Evolutionary conservation across 2,329 filamentous ascomycete species (phyloP), one percentile per base, ranked within the genome.

Genomic region (Fusarium hainanense): DNA sequence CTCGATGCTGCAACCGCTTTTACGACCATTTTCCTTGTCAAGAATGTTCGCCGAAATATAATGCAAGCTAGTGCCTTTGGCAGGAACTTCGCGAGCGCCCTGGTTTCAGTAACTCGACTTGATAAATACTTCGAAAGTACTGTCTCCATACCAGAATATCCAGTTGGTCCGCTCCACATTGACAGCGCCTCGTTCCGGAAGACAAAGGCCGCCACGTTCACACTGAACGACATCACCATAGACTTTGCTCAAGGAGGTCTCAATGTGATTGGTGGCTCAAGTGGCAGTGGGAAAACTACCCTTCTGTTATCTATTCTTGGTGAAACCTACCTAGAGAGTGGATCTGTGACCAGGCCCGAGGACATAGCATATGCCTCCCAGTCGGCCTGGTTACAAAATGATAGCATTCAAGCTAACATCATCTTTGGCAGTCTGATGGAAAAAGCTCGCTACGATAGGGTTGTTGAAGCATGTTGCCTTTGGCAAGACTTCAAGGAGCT

Each of bases 341-440:
- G 86, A 18, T 74, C 76, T 18, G 80, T 88, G 20, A 84, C 83
- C 6, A 80, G 83, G 9, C 85, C 85, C 2, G 78, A 79, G 21
- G 86, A 88, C 58, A 80, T 88, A 28, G 87, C 85, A 0, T 89
- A 85, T 75, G 85, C 86, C 9, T 87, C 87, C 3, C 87, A 89
- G 63, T 85, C 84, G 4, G 78, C 87, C 0, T 89, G 87, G 87
- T 77, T 89, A 7, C 86, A 88, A 70, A 88, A 87, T 57, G 85
- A 85, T 32, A 86, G 85, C 0, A 82, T 89, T 43, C 82, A 82
- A 44, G 82, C 85, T 44, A 89, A 89, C 54, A 84, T 89, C 44
- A 72, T 88, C 4, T 88, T 89, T 66, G 84, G 85, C 18, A 84
- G 81, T 37, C 70, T 79, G 10, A 84, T 86, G 70, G 86, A 89